Conservation (phyloP, 1,284 basidiomycete species). For the Coniophora puteana region DNA sequence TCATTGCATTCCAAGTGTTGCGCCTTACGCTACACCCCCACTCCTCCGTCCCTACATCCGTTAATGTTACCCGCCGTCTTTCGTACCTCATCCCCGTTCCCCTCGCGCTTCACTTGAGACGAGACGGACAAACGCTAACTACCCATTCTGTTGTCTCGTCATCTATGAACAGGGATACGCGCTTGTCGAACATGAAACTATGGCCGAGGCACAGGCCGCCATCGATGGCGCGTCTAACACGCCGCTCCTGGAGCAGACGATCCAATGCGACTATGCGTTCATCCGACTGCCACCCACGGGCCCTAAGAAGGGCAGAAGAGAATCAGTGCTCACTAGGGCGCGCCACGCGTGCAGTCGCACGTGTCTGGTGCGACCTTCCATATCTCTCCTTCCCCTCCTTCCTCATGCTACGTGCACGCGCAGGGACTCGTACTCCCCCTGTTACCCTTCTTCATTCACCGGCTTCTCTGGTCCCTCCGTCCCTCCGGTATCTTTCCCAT, state of each 20-base stretch:
- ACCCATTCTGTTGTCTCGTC: no score
- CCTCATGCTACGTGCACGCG: no score
- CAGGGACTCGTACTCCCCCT: no score
- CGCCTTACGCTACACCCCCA: neutral
- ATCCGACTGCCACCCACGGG: slow-evolving; percentile 83
- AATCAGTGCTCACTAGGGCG: no score
- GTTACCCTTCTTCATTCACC: no score
- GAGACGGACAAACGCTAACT: slow-evolving; percentile 9
- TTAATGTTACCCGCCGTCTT: neutral
- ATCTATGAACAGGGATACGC: slow-evolving; percentile 78
- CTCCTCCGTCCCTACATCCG: neutral
- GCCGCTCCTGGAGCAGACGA: slow-evolving; percentile 79
- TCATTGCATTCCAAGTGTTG: no score
- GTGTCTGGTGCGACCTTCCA: no score
- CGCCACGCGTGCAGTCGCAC: no score
- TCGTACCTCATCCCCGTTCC: no score
- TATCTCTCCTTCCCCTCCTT: no score
- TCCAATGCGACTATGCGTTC: slow-evolving; percentile 95
- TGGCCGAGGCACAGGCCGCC: slow-evolving; percentile 89
- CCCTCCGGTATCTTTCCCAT: no score
- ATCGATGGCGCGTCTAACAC: slow-evolving; percentile 88
- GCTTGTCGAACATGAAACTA: slow-evolving; percentile 92
- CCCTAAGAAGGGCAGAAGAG: slow-evolving; percentile 67
- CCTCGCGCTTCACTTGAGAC: neutral
- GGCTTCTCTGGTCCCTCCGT: no score